phyloP scores from a whole-genome alignment of 345 rosid genomes.

The Melaleuca alternifolia region DNA sequence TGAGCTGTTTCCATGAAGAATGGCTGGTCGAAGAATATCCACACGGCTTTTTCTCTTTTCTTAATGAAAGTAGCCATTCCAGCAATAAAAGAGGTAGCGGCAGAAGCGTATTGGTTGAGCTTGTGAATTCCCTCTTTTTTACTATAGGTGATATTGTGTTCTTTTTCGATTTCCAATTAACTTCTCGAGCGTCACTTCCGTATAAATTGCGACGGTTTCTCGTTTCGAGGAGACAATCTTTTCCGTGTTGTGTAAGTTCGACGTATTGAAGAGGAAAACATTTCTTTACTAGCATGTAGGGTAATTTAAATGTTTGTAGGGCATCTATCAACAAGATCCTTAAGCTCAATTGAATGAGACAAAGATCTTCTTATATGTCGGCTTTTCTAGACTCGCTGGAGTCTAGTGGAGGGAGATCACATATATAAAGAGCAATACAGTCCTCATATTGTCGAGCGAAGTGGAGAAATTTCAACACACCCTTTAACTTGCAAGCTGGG shows the following conservation, averaged over 20 bases:
- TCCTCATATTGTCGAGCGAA: accelerated
- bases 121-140: too few relatives aligned
- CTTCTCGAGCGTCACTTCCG: too few relatives aligned
- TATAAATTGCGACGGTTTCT: not conserved
- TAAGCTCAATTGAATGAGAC: too few relatives aligned
- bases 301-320: not conserved
- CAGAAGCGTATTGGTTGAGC: not conserved
- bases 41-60: not conserved
- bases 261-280: not conserved
- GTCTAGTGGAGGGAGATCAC: not conserved
- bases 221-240: not conserved
- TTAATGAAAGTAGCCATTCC: not conserved
- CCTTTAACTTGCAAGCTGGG: not conserved
- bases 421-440: not conserved
- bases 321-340: not conserved
- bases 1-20: not conserved
- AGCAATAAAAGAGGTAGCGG: not conserved
- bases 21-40: not conserved
- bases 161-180: not conserved
- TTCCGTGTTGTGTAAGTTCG: not conserved
- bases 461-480: not conserved
- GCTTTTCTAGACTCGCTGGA: not conserved
- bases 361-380: not conserved
- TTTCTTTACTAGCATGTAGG: not conserved
- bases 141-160: too few relatives aligned